phyloP scores from a whole-genome alignment of 129 eudicot genomes.

The Chrysanthemum seticuspe region DNA sequence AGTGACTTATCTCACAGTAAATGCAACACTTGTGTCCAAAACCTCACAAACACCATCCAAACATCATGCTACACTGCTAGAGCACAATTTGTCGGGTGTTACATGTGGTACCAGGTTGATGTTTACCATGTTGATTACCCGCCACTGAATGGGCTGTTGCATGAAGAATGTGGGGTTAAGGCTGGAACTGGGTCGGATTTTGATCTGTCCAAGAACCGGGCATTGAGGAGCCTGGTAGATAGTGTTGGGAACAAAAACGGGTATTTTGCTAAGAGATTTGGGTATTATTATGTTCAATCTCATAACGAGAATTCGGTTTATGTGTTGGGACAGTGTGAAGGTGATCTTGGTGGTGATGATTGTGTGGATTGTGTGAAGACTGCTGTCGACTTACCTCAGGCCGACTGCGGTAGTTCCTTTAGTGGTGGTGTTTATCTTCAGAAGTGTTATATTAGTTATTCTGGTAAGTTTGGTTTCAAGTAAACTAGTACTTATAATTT shows the following conservation, averaged over 20 bases:
- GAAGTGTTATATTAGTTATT: too few species aligned
- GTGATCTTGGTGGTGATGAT: slow-evolving; percentile 49
- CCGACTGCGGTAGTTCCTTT: too few species aligned
- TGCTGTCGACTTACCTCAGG: slow-evolving; percentile 35
- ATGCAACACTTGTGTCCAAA: slow-evolving; percentile 56
- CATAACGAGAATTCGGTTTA: too few species aligned
- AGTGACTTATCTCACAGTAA: slow-evolving; percentile 53
- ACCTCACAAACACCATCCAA: slow-evolving; percentile 23
- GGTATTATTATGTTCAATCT: too few species aligned
- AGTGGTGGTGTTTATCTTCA: too few species aligned
- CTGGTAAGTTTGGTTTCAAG: too few species aligned
- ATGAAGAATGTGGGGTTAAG: slow-evolving; percentile 60
- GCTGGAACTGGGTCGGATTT: slow-evolving; percentile 62
- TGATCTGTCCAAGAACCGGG: slow-evolving; percentile 45
- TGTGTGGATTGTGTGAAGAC: slow-evolving; percentile 77
- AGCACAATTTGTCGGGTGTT: slow-evolving; percentile 63
- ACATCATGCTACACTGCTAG: slow-evolving; percentile 65
- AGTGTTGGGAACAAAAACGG: slow-evolving; percentile 68
- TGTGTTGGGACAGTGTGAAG: too few species aligned
- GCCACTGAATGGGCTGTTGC: slow-evolving; percentile 45
- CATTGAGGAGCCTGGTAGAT: slow-evolving; percentile 47
- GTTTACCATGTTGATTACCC: slow-evolving; percentile 41
- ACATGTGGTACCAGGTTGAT: slow-evolving; percentile 54
- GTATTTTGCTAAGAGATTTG: slow-evolving; percentile 51
- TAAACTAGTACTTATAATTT: too few species aligned